Base-by-base conservation (phyloP, 352 stramenopile species). In the Phytophthora niederhauseri region DNA sequence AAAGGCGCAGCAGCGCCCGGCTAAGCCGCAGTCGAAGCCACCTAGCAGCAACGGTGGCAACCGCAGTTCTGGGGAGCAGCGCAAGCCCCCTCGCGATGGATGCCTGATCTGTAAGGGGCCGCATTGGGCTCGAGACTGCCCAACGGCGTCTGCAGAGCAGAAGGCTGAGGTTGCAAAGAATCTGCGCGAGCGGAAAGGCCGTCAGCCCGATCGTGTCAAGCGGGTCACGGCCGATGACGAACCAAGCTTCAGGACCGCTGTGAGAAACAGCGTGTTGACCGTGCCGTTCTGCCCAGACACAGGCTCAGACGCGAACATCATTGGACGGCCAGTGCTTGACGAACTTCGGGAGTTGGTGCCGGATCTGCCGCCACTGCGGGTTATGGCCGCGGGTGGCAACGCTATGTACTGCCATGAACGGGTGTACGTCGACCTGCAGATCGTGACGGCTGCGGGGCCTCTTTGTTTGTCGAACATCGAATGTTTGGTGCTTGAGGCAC, bases 381-480 rank as follows among this genome's bases (percentile, higher is more conserved):
- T 51, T 28, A 26, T 51, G 17, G 45, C 45, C 6, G 45, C 45
- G 17, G 45, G 45, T 51, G 45, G 45, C 17, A 51, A 22, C 6
- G 19, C 45, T 22, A 51, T 28, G 45, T 12, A 51, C n/a, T 26
- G 45, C 45, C 45, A 26, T 28, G n/a, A 51, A 26, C 6, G 19
- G 17, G 6, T 51, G 45, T 26, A 51, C 19, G 4, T 51, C 45
- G 45, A 51, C 45, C 11, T 26, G 45, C 45, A 51, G 8, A 51
- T 22, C 11, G n/a, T 51, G 45, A 65, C 61, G 52, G 54, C 17
- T 59, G 63, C 45, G 4, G 45, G 17, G 19, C 45, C 45, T 9
- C 45, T 46, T 19, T 46, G 19, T 5, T 51, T 51, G 45, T 64
- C 54, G 62, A 69, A 64, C 52, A 58, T 19, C n/a, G 45, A 17